Conservation (phyloP, 495 filamentous ascomycete genomes). For the Platismatia glauca region DNA sequence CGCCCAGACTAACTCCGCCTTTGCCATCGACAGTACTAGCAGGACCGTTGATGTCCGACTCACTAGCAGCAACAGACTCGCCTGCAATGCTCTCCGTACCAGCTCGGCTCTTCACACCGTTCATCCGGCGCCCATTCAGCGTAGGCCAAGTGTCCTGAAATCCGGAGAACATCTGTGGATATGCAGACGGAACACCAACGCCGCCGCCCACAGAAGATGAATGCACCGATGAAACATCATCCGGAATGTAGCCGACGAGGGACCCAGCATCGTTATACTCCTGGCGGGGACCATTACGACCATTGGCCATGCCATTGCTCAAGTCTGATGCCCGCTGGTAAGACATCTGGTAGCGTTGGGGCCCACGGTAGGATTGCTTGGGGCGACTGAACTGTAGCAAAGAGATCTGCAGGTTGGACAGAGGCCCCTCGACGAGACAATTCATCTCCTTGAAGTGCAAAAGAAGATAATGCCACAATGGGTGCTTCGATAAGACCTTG, state of each 20-base stretch:
- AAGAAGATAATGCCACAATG: conserved; percentile 93
- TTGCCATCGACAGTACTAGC: conserved; percentile 60
- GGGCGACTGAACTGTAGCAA: conserved; percentile 92
- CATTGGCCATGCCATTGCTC: conserved; percentile 40
- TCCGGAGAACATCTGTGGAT: conserved; percentile 90
- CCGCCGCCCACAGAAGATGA: conserved; percentile 83
- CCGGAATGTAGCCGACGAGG: conserved; percentile 86
- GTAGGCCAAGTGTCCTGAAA: conserved; percentile 88
- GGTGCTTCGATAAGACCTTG: conserved; percentile 96
- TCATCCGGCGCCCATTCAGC: conserved; percentile 56
- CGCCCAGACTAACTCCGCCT: conserved; percentile 77
- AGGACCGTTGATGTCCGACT: conserved; percentile 65
- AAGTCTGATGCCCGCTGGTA: conserved; percentile 58
- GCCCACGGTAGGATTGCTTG: conserved; percentile 84
- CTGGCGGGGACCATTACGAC: conserved; percentile 46
- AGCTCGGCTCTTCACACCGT: conserved; percentile 52
- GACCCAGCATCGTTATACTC: conserved; percentile 83
- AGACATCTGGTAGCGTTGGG: conserved; percentile 79
- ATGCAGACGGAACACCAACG: conserved; percentile 68
- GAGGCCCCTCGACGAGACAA: conserved; percentile 92
- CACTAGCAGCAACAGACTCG: conserved; percentile 81
- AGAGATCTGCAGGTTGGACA: conserved; percentile 90
- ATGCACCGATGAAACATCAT: conserved; percentile 94
- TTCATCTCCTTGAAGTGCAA: conserved; percentile 97
- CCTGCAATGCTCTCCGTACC: conserved; percentile 74